Percentiles rank a stretch among this genome's conserved stretches.
These are phyloP conservation scores for Globisporangium orthogonon DNA, from an alignment of 352 stramenopile genomes.

Conservation along the genomic window DNA sequence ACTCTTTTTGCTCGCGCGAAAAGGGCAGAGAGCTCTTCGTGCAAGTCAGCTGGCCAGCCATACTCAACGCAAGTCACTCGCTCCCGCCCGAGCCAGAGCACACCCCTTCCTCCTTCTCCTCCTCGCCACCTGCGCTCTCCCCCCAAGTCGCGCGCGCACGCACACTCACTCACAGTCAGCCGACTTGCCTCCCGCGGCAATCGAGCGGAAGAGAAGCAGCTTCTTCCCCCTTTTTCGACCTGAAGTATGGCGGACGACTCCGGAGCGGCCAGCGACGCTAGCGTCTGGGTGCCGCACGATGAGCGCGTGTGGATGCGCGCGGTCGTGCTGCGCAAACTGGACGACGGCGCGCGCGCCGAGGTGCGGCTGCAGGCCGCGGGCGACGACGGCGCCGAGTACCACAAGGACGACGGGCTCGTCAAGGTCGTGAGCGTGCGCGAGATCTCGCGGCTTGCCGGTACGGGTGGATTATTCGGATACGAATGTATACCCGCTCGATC, in stretches of 20 bases:
- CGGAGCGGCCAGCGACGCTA: slow-evolving; percentile 52
- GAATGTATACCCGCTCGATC: neutral
- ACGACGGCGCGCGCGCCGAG: slow-evolving; percentile 38
- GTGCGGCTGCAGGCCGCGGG: slow-evolving; percentile 48
- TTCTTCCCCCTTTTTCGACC: neutral
- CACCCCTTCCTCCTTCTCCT: no score
- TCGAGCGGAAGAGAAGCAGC: no score
- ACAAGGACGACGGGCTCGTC: slow-evolving; percentile 53
- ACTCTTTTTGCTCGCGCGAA: no score
- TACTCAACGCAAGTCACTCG: no score
- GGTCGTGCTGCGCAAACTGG: slow-evolving; percentile 49
- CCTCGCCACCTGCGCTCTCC: no score
- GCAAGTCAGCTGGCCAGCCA: no score
- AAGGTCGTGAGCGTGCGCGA: slow-evolving; percentile 57
- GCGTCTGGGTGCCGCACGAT: slow-evolving; percentile 79
- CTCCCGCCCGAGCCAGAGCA: no score
- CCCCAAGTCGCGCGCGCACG: no score
- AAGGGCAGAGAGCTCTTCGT: no score
- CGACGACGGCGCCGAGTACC: slow-evolving; percentile 43
- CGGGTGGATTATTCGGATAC: neutral
- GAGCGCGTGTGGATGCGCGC: slow-evolving; percentile 76
- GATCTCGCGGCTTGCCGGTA: slow-evolving; percentile 52
- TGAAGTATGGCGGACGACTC: slow-evolving; percentile 22
- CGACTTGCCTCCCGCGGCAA: no score
- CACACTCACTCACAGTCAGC: no score